phyloP scores from a whole-genome alignment of 2,329 filamentous ascomycete genomes.

The Ascochyta viciae-villosae region DNA sequence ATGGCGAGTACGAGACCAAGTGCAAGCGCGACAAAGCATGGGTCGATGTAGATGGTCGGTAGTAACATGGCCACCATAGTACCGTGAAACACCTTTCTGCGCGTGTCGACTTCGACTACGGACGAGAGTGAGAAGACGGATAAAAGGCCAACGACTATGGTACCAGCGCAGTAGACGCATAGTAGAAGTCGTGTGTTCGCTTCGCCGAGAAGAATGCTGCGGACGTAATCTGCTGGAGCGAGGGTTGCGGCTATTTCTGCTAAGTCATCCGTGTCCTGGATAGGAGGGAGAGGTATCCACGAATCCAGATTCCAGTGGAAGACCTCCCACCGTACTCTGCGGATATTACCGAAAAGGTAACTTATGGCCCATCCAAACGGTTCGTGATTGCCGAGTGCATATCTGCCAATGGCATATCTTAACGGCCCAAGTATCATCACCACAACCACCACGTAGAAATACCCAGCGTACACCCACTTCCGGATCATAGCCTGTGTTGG shows the following conservation, averaged over 20 bases:
- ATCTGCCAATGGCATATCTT: slow-evolving; percentile 69
- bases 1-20: slow-evolving; percentile 80
- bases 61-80: slow-evolving; percentile 98
- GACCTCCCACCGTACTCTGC: slow-evolving; percentile 74
- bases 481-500: slow-evolving; percentile 75
- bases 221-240: slow-evolving; percentile 65
- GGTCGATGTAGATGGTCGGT: slow-evolving; percentile 85
- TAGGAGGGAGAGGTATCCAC: slow-evolving; percentile 77
- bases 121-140: slow-evolving; percentile 77
- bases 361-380: slow-evolving; percentile 92
- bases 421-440: slow-evolving; percentile 74
- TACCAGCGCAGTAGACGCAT: slow-evolving; percentile 72
- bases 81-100: slow-evolving; percentile 96
- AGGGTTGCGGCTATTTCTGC: slow-evolving; percentile 16
- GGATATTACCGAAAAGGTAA: slow-evolving; percentile 84
- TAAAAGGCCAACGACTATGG: slow-evolving; percentile 74
- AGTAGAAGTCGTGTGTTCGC: slow-evolving; percentile 84
- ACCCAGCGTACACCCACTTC: slow-evolving; percentile 84
- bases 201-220: slow-evolving; percentile 70
- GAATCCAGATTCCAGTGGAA: slow-evolving; percentile 70
- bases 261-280: slow-evolving; percentile 32
- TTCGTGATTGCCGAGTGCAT: slow-evolving; percentile 75
- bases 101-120: slow-evolving; percentile 89
- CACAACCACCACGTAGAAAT: slow-evolving; percentile 74
- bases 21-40: slow-evolving; percentile 80